phyloP scores from a whole-genome alignment of 202 grass and related monocot species.

The Eragrostis tef region DNA sequence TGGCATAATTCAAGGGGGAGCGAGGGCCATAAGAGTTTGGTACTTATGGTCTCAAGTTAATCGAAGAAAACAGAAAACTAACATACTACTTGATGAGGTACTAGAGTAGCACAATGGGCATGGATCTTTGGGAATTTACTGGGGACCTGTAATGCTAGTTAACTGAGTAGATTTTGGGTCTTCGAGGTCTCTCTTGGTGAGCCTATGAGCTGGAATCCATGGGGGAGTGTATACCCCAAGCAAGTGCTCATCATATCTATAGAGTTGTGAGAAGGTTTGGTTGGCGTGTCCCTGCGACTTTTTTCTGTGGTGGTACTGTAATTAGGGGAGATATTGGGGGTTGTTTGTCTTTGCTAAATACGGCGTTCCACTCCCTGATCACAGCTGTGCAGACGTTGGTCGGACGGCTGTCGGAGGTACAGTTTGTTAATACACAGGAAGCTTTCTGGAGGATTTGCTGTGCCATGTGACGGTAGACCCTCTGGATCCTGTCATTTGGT shows the following conservation, averaged over 20 bases:
- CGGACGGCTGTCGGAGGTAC: conserved; percentile 72
- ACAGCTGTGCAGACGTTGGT: conserved; percentile 75
- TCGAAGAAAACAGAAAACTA: conserved; percentile 37
- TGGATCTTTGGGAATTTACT: conserved; percentile 56
- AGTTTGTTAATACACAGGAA: conserved; percentile 56
- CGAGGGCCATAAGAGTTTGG: conserved; percentile 48
- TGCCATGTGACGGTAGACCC: conserved; percentile 61
- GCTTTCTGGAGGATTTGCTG: conserved; percentile 52
- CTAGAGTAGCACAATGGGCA: conserved; percentile 41
- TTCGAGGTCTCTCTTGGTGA: conserved; percentile 46
- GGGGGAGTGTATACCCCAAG: conserved; percentile 49
- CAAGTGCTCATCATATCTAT: conserved; percentile 40
- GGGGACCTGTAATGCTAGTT: conserved; percentile 44
- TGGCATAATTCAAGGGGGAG: conserved; percentile 57
- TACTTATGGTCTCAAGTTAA: conserved; percentile 47
- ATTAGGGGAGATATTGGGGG: conserved; percentile 40
- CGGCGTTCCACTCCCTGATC: conserved; percentile 51
- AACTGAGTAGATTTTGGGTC: conserved; percentile 42
- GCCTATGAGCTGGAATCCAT: conserved; percentile 61
- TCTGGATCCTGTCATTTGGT: conserved; percentile 60
- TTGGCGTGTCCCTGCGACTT: conserved; percentile 36
- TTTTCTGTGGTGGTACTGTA: conserved; percentile 40
- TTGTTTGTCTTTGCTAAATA: conserved; percentile 50
- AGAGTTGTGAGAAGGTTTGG: conserved; percentile 36
- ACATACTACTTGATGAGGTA: conserved; percentile 24